phyloP scores from a whole-genome alignment of 169 alveolate genomes.

The Eimeria acervulina region DNA sequence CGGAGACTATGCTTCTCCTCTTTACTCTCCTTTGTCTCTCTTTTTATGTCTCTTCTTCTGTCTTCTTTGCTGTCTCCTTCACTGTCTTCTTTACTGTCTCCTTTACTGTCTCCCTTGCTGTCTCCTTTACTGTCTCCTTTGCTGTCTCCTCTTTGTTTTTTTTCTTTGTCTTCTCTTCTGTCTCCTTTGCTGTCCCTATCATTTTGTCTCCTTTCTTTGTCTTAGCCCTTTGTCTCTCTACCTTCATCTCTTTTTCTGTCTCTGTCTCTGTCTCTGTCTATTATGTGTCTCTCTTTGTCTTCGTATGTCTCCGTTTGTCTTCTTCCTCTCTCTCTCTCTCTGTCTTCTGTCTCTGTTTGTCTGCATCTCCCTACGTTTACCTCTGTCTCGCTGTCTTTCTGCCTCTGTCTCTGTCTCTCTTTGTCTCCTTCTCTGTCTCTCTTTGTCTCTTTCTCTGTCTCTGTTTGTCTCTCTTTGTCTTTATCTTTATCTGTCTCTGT shows the following conservation, averaged over 20 bases:
- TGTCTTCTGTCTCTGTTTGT: background rate
- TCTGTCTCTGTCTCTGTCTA: background rate
- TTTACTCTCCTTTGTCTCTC: background rate
- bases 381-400: too few species aligned
- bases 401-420: too few species aligned
- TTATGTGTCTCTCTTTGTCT: background rate
- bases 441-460: too few species aligned
- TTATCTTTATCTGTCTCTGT: too few species aligned
- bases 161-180: background rate
- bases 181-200: background rate
- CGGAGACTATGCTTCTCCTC: too few species aligned
- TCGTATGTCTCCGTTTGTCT: background rate
- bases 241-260: background rate
- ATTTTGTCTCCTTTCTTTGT: background rate
- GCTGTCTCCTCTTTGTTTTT: constrained; percentile 20
- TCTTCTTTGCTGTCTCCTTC: too few species aligned
- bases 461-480: too few species aligned
- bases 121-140: background rate
- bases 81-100: background rate
- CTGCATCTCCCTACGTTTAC: too few species aligned
- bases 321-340: background rate
- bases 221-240: background rate
- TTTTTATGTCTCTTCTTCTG: too few species aligned
- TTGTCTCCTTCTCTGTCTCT: too few species aligned
- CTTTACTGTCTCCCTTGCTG: background rate